Percentiles rank a stretch among this genome's conserved stretches.
These are phyloP conservation scores for Cordyceps sp. DNA, from an alignment of 2,329 filamentous ascomycete genomes.

Conservation along the genomic window DNA sequence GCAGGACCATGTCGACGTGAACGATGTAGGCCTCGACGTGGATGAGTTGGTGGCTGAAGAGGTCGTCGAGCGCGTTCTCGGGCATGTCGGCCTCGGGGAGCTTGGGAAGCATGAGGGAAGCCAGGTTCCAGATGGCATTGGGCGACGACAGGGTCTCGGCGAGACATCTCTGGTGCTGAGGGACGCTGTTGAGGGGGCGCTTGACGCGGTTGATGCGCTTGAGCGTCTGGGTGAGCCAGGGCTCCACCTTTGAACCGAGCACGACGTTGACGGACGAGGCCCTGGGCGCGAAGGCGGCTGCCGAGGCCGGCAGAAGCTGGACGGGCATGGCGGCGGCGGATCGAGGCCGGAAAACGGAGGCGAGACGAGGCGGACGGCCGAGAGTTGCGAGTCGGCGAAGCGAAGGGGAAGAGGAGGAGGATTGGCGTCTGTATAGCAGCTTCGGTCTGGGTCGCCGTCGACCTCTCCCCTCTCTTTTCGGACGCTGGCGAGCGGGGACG, in stretches of 20 bases:
- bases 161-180: constrained; percentile 88
- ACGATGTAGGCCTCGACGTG: constrained; percentile 96
- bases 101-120: constrained; percentile 85
- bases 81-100: constrained; percentile 70
- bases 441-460: too few species aligned
- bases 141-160: constrained; percentile 82
- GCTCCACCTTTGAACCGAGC: constrained; percentile 77
- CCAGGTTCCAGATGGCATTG: constrained; percentile 88
- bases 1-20: constrained; percentile 95
- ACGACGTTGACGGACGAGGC: constrained; percentile 87
- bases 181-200: constrained; percentile 89
- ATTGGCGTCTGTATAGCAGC: too few species aligned
- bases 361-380: too few species aligned
- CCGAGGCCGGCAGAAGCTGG: constrained; percentile 84
- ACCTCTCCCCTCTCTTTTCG: too few species aligned
- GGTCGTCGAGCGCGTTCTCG: constrained; percentile 69
- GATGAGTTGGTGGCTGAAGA: constrained; percentile 86
- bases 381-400: too few species aligned
- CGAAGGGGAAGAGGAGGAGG: neutral
- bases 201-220: constrained; percentile 96
- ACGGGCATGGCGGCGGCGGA: constrained; percentile 45
- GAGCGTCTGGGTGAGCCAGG: constrained; percentile 90
- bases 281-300: constrained; percentile 87
- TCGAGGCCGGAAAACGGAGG: too few species aligned
- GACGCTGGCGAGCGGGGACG: too few species aligned